A percentile compares a stretch with the other conserved stretches of the same genome.
Conservation (phyloP, 257 asterid species). For the Solanum gandarillasii region DNA sequence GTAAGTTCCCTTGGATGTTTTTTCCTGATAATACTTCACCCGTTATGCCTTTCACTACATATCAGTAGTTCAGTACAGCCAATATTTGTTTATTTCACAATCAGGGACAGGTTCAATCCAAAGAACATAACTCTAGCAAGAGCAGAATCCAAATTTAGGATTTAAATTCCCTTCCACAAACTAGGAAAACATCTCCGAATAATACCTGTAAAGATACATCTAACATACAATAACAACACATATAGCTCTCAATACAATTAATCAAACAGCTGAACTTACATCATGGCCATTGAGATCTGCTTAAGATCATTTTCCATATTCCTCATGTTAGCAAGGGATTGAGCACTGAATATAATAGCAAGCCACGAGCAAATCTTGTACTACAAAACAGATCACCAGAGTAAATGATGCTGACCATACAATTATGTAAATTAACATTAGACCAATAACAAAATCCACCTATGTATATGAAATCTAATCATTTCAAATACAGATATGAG, state of each 20-base stretch:
- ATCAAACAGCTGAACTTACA: conserved; percentile 38
- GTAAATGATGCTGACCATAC: background rate
- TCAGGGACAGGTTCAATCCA: background rate
- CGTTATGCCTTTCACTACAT: background rate
- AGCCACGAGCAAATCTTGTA: too few relatives aligned
- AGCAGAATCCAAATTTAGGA: background rate
- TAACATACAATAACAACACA: background rate
- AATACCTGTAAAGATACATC: background rate
- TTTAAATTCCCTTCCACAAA: background rate
- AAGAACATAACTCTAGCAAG: background rate
- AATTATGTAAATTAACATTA: background rate
- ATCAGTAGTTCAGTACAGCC: background rate
- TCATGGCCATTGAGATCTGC: conserved; percentile 99
- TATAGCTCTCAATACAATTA: background rate
- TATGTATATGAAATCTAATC: background rate
- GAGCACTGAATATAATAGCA: too few relatives aligned
- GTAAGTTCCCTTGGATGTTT: background rate
- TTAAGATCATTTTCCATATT: conserved; percentile 67
- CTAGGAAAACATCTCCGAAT: background rate
- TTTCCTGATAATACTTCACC: background rate
- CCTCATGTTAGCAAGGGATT: too few relatives aligned
- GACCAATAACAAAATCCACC: background rate
- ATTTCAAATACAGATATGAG: background rate
- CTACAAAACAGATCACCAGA: conserved; percentile 20
- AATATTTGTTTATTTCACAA: background rate